These are phyloP conservation scores for Xylaria multiplex DNA, from an alignment of 2,329 filamentous ascomycete species.

Conservation along the genomic window DNA sequence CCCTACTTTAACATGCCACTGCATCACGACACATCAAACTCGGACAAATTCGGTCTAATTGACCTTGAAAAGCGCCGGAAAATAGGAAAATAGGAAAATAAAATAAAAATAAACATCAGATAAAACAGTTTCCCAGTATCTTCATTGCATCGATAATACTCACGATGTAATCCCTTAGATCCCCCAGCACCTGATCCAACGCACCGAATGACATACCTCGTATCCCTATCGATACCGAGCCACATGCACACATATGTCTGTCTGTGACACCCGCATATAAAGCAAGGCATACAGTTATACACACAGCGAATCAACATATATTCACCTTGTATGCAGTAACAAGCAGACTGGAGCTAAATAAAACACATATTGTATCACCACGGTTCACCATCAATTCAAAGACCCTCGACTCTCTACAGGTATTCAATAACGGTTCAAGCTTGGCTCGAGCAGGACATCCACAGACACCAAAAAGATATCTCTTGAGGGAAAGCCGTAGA, in stretches of 20 bases:
- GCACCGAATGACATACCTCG: constrained; percentile 3
- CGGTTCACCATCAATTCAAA: too few relatives aligned
- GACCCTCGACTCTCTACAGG: too few relatives aligned
- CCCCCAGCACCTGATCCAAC: not conserved
- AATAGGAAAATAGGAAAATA: not conserved
- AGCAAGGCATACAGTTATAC: too few relatives aligned
- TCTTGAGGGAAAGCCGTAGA: too few relatives aligned
- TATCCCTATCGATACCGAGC: not conserved
- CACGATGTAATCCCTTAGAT: not conserved
- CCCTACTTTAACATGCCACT: too few relatives aligned
- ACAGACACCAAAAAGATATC: too few relatives aligned
- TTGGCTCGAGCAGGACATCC: too few relatives aligned
- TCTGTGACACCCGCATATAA: not conserved
- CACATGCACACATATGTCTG: not conserved
- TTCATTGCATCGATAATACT: not conserved
- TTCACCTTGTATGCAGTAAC: not conserved
- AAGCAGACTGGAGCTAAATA: not conserved
- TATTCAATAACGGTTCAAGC: too few relatives aligned
- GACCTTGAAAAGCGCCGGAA: not conserved
- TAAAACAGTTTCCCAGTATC: not conserved
- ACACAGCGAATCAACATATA: too few relatives aligned
- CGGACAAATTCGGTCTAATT: too few relatives aligned
- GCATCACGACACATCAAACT: too few relatives aligned
- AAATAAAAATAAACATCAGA: not conserved
- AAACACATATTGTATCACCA: too few relatives aligned